These are phyloP conservation scores for Plasmodium inui DNA, from an alignment of 169 alveolate species.

Conservation along the genomic window DNA sequence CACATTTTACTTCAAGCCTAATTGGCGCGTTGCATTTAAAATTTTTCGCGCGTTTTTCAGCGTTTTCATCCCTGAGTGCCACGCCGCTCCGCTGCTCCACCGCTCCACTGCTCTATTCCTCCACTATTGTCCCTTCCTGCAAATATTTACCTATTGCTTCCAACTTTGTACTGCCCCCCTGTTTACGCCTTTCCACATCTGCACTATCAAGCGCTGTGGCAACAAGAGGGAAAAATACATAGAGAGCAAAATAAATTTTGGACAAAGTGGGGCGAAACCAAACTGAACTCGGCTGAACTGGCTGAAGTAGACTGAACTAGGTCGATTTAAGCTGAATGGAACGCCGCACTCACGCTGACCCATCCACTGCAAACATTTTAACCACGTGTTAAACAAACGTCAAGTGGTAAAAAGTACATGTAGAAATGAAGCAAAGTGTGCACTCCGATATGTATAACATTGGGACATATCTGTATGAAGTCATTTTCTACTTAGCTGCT, in stretches of 20 bases:
- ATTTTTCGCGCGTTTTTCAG: background rate
- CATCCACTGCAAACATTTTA: background rate
- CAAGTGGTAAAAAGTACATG: background rate
- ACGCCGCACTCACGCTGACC: background rate
- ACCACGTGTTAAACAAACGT: background rate
- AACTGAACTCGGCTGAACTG: background rate
- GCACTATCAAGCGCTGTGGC: background rate
- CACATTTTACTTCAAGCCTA: slow-evolving; percentile 7
- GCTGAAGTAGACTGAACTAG: background rate
- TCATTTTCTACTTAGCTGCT: background rate
- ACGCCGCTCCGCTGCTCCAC: background rate
- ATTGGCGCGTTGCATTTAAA: background rate
- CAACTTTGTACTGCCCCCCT: too few species aligned
- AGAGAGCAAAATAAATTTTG: background rate
- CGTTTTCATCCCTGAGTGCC: background rate
- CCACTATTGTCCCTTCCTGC: background rate
- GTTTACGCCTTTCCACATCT: background rate
- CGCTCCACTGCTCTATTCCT: background rate
- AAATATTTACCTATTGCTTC: background rate
- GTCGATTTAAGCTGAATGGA: background rate
- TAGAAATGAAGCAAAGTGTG: background rate
- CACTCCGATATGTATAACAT: background rate
- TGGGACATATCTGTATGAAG: background rate
- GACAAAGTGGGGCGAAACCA: background rate
- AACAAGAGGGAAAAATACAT: background rate